phyloP scores from a whole-genome alignment of 345 rosid genomes.

The Melaleuca quinquenervia region DNA sequence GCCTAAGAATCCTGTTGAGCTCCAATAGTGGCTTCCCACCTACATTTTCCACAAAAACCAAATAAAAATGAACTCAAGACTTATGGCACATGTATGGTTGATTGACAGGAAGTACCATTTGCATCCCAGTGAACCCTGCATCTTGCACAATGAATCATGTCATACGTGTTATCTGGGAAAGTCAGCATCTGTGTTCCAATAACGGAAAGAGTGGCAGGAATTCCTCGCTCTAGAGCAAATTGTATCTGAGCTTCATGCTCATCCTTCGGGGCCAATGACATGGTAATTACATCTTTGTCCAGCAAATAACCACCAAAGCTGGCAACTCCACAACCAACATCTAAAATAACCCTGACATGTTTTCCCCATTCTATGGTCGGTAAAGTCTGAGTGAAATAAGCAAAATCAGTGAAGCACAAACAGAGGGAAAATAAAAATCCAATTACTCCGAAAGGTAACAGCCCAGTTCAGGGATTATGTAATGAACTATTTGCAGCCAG shows the following conservation, averaged over 20 bases:
- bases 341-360: slow-evolving; percentile 57
- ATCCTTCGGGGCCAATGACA: slow-evolving; percentile 97
- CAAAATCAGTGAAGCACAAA: background rate
- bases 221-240: slow-evolving; percentile 87
- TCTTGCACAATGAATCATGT: slow-evolving; percentile 87
- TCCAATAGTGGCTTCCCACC: slow-evolving; percentile 93
- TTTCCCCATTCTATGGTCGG: slow-evolving; percentile 65
- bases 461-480: background rate
- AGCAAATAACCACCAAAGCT: slow-evolving; percentile 84
- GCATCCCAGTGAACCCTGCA: slow-evolving; percentile 99
- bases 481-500: background rate
- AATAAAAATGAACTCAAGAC: background rate
- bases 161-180: slow-evolving; percentile 60
- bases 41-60: slow-evolving; percentile 16
- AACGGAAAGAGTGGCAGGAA: slow-evolving; percentile 84
- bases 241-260: slow-evolving; percentile 99
- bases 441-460: too few species aligned
- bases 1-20: slow-evolving; percentile 85
- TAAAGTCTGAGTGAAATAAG: slow-evolving; percentile 33
- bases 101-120: slow-evolving; percentile 34
- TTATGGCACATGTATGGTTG: background rate
- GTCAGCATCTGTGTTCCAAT: slow-evolving; percentile 73
- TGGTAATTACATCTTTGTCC: slow-evolving; percentile 67
- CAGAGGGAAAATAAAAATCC: too few species aligned
- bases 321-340: slow-evolving; percentile 94